phyloP scores from a whole-genome alignment of 2,329 filamentous ascomycete genomes.

The Aspergillus sp. region DNA sequence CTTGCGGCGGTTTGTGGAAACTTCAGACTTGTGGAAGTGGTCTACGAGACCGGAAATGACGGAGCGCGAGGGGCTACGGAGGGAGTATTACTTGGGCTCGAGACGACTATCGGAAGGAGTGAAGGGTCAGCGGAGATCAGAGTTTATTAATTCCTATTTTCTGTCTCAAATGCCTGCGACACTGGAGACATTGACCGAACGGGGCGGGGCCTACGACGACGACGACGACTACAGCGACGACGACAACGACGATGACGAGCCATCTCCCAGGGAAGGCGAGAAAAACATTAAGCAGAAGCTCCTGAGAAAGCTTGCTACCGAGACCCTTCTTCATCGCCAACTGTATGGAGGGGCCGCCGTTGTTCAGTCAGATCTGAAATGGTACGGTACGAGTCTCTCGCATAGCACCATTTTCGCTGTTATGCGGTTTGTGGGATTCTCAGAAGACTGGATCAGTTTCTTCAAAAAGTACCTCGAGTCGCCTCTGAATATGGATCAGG shows the following conservation, averaged over 20 bases:
- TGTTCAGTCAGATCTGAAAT: constrained; percentile 39
- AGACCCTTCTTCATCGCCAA: constrained; percentile 23
- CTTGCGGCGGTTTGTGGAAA: constrained; percentile 8
- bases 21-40: constrained; percentile 9
- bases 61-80: constrained; percentile 18
- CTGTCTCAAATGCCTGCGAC: neutral
- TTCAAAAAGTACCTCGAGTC: constrained; percentile 42
- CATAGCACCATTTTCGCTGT: constrained; percentile 41
- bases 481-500: constrained; percentile 38
- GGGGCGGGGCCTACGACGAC: neutral
- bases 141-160: neutral
- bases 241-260: neutral
- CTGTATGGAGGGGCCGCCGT: constrained; percentile 31
- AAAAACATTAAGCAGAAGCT: neutral
- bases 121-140: neutral
- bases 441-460: constrained; percentile 38
- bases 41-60: constrained; percentile 4
- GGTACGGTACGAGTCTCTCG: constrained; percentile 39
- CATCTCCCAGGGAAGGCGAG: neutral
- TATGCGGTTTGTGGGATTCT: constrained; percentile 41
- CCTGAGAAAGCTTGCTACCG: neutral
- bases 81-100: constrained; percentile 20
- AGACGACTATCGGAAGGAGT: constrained; percentile 14
- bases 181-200: neutral
- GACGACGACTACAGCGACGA: neutral